Percentiles rank a stretch among this genome's conserved stretches.
These are phyloP conservation scores for Mycena amicta DNA, from an alignment of 768 basidiomycete species.

Conservation along the genomic window DNA sequence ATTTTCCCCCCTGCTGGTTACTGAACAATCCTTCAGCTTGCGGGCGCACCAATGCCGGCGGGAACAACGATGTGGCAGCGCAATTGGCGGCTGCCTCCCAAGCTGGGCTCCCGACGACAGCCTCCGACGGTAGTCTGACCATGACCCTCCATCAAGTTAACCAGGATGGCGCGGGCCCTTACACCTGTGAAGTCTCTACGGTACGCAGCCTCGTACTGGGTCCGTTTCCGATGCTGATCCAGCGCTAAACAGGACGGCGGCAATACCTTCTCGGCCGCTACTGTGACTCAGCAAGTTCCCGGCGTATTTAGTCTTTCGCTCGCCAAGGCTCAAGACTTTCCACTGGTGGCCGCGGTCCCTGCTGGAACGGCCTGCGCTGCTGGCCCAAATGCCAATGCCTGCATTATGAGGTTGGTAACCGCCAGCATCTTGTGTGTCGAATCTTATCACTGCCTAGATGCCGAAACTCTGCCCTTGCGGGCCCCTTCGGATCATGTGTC, in stretches of 20 bases:
- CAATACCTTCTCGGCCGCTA: constrained; percentile 19
- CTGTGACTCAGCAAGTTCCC: constrained; percentile 16
- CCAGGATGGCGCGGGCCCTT: constrained; percentile 22
- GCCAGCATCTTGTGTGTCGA: background rate
- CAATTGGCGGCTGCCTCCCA: constrained; percentile 16
- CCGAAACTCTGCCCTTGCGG: constrained; percentile 12
- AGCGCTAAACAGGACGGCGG: constrained; percentile 8
- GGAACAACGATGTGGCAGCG: constrained; percentile 21
- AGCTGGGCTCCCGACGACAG: constrained; percentile 19
- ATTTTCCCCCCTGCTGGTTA: background rate
- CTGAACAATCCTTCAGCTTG: constrained; percentile 1
- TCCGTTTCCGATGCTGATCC: background rate
- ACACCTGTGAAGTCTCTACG: constrained; percentile 18
- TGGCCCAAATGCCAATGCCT: constrained; percentile 20
- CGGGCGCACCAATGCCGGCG: constrained; percentile 13
- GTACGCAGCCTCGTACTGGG: background rate
- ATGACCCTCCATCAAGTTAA: constrained; percentile 24
- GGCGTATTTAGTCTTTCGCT: constrained; percentile 11
- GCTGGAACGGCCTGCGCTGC: constrained; percentile 19
- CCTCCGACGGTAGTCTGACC: constrained; percentile 14
- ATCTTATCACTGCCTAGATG: constrained; percentile 1
- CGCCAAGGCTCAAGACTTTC: constrained; percentile 14
- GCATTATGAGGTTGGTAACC: constrained; percentile 16
- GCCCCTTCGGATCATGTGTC: constrained; percentile 19
- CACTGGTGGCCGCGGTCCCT: constrained; percentile 15